Conservation (phyloP, 176 grass and related monocot species). For the Aegilops longissima region DNA sequence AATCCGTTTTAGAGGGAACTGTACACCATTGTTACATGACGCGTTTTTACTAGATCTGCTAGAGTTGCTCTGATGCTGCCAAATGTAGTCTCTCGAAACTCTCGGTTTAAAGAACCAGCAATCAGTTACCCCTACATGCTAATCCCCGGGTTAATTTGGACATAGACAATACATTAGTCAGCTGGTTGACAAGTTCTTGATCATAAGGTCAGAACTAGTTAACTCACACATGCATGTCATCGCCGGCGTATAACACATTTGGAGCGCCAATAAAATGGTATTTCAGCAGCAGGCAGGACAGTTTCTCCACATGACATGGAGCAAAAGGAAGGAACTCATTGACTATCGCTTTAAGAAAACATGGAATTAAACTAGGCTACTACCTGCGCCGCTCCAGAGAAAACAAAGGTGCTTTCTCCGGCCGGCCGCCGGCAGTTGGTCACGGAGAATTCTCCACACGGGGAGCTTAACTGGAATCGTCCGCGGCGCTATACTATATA, state of each 20-base stretch:
- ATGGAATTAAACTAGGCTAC: neutral
- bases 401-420: neutral
- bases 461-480: conserved; percentile 1
- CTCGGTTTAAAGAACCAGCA: neutral
- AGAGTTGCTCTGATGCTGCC: neutral
- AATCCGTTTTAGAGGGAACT: too few relatives aligned
- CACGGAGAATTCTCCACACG: neutral
- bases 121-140: neutral
- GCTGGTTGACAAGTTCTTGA: conserved; percentile 14
- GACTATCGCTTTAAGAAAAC: neutral
- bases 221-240: too few relatives aligned
- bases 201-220: neutral
- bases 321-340: neutral
- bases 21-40: too few relatives aligned
- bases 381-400: neutral
- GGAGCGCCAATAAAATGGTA: too few relatives aligned
- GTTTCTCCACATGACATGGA: neutral
- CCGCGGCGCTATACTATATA: conserved; percentile 22
- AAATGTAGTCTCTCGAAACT: neutral
- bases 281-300: too few relatives aligned
- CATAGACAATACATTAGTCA: neutral
- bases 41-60: too few relatives aligned
- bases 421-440: neutral
- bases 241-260: too few relatives aligned
- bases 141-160: neutral